Evolutionary conservation across 352 stramenopile genomes (phyloP), one percentile per base, ranked within the genome.

Genomic region (Phytophthora aleatoria): DNA sequence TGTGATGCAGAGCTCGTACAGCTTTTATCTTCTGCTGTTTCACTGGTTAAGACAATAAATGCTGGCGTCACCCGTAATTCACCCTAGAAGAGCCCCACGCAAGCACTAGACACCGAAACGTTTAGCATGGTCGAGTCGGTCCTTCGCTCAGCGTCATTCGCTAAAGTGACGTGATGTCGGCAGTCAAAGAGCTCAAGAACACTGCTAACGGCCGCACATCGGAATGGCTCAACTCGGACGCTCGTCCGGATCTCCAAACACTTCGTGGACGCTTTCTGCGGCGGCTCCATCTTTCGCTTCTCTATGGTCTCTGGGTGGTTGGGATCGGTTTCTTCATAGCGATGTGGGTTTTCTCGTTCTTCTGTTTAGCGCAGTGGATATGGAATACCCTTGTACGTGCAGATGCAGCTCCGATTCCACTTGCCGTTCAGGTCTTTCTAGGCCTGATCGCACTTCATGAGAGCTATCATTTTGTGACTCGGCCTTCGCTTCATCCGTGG

Each of bases 361-460:
- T 70, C 1, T 48, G 48, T n/a, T 5, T 65, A 31, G 27, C 24
- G 11, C 39, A 30, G 13, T 65, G 62, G 62, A 10, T 61, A 27
- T 65, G 54, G 54, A 50, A 12, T 5, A 33, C 15, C 11, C 13
- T 48, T 13, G 41, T 39, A 6, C 16, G 48, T n/a, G 16, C 16
- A 54, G 31, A 52, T 13, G 42, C 20, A 35, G 45, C 28, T 49
- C 39, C 16, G 20, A 58, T 67, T 44, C 60, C 47, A 11, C 61
- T 36, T 20, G 50, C 9, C 1, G 52, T 60, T 3, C 36, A 65
- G 12, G 16, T 69, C 12, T 87, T 75, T 50, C 41, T 84, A 4
- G 38, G 64, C 26, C 59, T 67, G 43, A 71, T 87, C 39, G 49
- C 41, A 30, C 28, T 81, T 10, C 83, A 87, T 49, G 75, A 79